Percentiles rank a stretch among this genome's conserved stretches.
These are phyloP conservation scores for Penicillium sp. DNA, from an alignment of 2,329 filamentous ascomycete species.

Conservation along the genomic window DNA sequence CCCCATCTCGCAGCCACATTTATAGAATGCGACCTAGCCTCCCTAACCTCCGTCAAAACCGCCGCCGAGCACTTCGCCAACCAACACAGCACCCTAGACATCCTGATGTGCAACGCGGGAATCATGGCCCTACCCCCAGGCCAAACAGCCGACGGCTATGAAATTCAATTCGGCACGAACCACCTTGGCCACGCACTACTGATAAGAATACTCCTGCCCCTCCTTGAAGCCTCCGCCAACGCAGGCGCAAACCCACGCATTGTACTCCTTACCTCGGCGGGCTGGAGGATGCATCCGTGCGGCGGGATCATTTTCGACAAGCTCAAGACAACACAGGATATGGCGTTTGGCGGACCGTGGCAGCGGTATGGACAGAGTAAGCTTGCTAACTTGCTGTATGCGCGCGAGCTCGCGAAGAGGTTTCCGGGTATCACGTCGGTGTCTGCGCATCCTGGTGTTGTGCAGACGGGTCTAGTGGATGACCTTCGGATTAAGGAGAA, in stretches of 20 bases:
- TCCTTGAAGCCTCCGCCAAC: background rate
- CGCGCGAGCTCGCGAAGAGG: slow-evolving; percentile 33
- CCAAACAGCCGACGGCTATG: slow-evolving; percentile 42
- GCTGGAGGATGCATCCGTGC: background rate
- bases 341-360: slow-evolving; percentile 22
- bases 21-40: slow-evolving; percentile 41
- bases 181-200: slow-evolving; percentile 45
- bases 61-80: slow-evolving; percentile 35
- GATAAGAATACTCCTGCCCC: slow-evolving; percentile 32
- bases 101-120: slow-evolving; percentile 43
- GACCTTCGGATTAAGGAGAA: slow-evolving; percentile 10
- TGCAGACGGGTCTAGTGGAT: slow-evolving; percentile 31
- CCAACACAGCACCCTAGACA: slow-evolving; percentile 34
- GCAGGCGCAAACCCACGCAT: slow-evolving; percentile 1
- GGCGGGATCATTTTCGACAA: slow-evolving; percentile 13
- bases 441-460: slow-evolving; percentile 37
- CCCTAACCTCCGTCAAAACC: slow-evolving; percentile 37
- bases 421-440: slow-evolving; percentile 33
- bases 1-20: slow-evolving; percentile 25
- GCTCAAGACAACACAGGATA: slow-evolving; percentile 8
- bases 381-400: slow-evolving; percentile 42
- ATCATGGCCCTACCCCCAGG: slow-evolving; percentile 36
- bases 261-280: slow-evolving; percentile 9
- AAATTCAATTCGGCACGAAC: slow-evolving; percentile 45
- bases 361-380: slow-evolving; percentile 41